Evolutionary conservation across 1,284 basidiomycete genomes (phyloP), one percentile per base, ranked within the genome.

Genomic region (Athelia psychrophila): DNA sequence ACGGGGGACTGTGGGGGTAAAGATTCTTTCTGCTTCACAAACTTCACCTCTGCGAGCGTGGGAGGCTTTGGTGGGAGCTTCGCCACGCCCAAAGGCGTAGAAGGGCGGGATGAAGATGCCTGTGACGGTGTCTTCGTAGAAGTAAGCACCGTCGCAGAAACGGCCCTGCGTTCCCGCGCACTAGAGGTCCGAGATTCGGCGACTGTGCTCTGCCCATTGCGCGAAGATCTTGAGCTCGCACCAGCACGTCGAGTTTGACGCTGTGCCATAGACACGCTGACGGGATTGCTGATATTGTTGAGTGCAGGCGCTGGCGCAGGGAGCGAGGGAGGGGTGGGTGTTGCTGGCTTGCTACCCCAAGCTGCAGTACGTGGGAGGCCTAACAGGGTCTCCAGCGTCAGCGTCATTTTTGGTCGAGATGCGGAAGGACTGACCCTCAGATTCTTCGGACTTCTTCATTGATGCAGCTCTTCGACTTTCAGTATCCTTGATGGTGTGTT

Each of bases 401-500:
- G 27, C 13, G 27, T 5, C 27, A 30, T 6, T 6, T 44, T 44
- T 59, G 44, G 4, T 53, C 54, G 52, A 42, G 20, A 42, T 8
- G 38, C 20, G 38, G 15, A 46, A 50, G 54, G 38, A 65, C 74
- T 57, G 61, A 88, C 88, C 83, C 62, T 90, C 85, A 15, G 74
- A 65, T 51, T 88, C 84, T 56, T 87, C 81, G 13, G 65, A 68
- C 65, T 77, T 80, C 71, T 74, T 78, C 54, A 64, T 67, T 52
- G 78, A 65, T 35, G 75, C 66, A 16, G 72, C 65, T 19, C 78
- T 60, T 45, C 85, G 74, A 51, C 74, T 88, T 65, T 93, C 90
- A 1, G 86, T 89, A 27, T 89, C 86, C 69, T 92, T 93, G 74
- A 93, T 89, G 0, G 88, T 89, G 65, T 92, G 90, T 81, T 93